phyloP scores from a whole-genome alignment of 2,329 filamentous ascomycete genomes.

The Trichoderma hamatum region DNA sequence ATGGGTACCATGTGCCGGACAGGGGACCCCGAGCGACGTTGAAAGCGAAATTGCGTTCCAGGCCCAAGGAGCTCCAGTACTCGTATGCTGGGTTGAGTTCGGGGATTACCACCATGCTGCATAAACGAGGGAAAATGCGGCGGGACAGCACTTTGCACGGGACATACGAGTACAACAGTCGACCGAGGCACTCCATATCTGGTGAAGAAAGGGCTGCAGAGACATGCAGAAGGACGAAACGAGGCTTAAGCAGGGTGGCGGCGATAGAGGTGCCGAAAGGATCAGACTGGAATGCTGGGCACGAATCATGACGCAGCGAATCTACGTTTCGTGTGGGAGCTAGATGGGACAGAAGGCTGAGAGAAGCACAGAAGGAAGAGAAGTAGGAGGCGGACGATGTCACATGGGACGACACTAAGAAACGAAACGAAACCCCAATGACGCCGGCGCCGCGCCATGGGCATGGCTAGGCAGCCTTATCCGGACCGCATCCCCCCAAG shows the following conservation, averaged over 20 bases:
- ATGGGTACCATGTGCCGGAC: constrained; percentile 11
- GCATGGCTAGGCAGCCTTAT: constrained; percentile 22
- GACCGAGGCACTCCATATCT: background rate
- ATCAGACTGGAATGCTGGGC: constrained; percentile 17
- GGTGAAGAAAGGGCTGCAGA: background rate
- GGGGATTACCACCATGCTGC: constrained; percentile 15
- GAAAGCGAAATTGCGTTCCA: constrained; percentile 23
- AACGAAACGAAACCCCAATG: constrained; percentile 1
- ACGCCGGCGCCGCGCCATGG: constrained; percentile 4
- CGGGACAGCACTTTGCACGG: background rate
- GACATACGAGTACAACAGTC: background rate
- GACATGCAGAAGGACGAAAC: background rate
- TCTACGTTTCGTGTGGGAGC: constrained; percentile 1
- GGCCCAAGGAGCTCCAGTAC: background rate
- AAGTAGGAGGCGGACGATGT: background rate
- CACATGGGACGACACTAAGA: background rate
- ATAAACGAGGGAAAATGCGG: constrained; percentile 10
- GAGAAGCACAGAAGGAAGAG: background rate
- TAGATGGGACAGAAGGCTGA: constrained; percentile 10
- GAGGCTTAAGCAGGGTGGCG: background rate
- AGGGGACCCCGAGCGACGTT: constrained; percentile 8
- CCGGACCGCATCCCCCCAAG: constrained; percentile 14
- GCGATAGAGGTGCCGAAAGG: background rate
- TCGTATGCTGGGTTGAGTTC: constrained; percentile 1
- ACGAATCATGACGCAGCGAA: constrained; percentile 11